Evolutionary conservation across 441 rosid genomes (phyloP), one percentile per base, ranked within the genome.

Genomic region (Populus hybrid): DNA sequence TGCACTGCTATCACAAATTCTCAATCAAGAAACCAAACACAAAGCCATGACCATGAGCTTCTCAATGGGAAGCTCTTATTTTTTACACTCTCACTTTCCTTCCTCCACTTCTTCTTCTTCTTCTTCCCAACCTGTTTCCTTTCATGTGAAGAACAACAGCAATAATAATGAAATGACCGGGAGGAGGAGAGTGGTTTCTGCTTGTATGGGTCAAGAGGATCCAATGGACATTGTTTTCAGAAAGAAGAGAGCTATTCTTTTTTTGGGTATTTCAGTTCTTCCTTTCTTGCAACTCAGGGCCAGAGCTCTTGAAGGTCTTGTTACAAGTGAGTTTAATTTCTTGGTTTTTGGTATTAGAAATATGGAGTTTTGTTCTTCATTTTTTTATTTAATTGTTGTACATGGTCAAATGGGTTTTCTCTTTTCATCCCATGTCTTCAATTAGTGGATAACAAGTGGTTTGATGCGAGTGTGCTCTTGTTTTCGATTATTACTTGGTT

Each of bases 201-300:
- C 94, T 86, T 87, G 86, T 73, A 74, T 81, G 36, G 84, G 83
- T 78, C 88, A 72, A 18, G 88, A 76, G 68, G 88, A 85, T 59
- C 65, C 76, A 14, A 80, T 59, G 56, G 90, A 79, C 53, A 35
- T 56, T 75, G 76, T 82, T 79, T 86, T 81, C 72, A 75, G 64
- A 64, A 84, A 81, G 69, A 88, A 93, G 81, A 88, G 97, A 73
- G 84, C 88, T 40, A 80, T 90, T 85, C 84, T 93, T 38, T 84
- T 93, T 24, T 86, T 92, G 79, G 97, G 98, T 79, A 76, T 91
- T 82, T 90, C 98, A 1, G 86, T 89, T 80, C 91, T 95, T 83
- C 98, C 98, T 7, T 88, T 93, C 45, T 78, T 92, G 72, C 90
- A 85, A 72, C 82, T 85, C 80, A 86, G 83, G 70, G 93, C 97